Evolutionary conservation across 441 rosid species (phyloP).

Genomic region (Sinapis alba): DNA sequence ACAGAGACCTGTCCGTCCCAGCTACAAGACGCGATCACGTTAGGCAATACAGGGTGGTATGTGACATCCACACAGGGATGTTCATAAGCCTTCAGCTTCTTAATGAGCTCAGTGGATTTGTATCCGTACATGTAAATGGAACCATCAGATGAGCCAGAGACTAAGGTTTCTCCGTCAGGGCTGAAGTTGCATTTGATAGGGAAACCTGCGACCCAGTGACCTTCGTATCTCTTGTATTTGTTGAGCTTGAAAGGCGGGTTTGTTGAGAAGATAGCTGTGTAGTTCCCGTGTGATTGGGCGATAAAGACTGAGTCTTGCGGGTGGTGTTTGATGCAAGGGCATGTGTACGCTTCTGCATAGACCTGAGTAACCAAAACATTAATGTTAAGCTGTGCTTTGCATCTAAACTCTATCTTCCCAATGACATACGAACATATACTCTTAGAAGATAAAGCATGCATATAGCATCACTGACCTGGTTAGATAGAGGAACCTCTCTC

Average conservation of each 20-base stretch:
- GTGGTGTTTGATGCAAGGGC: slow-evolving; percentile 69
- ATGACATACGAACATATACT: too few relatives aligned
- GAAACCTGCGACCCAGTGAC: slow-evolving; percentile 80
- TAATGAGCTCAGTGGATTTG: slow-evolving; percentile 50
- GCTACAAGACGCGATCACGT: slow-evolving; percentile 72
- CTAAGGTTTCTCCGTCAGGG: slow-evolving; percentile 61
- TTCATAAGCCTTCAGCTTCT: slow-evolving; percentile 65
- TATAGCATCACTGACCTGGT: slow-evolving; percentile 78
- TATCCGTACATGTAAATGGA: slow-evolving; percentile 58
- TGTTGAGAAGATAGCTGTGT: slow-evolving; percentile 73
- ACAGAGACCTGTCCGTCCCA: slow-evolving; percentile 25
- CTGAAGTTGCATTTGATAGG: slow-evolving; percentile 81
- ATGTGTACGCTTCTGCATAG: slow-evolving; percentile 85
- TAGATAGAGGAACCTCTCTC: slow-evolving; percentile 77
- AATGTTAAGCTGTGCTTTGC: too few relatives aligned
- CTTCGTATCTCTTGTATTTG: slow-evolving; percentile 72
- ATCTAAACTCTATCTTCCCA: too few relatives aligned
- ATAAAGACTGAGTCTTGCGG: slow-evolving; percentile 66
- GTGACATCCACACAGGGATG: slow-evolving; percentile 69
- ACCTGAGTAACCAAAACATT: slow-evolving; percentile 46
- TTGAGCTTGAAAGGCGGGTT: slow-evolving; percentile 79
- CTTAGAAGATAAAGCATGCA: not conserved
- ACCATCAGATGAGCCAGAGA: slow-evolving; percentile 80
- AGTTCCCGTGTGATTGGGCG: slow-evolving; percentile 87
- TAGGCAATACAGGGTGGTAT: slow-evolving; percentile 66